Percentiles rank a stretch among this genome's conserved stretches.
phyloP scores from a whole-genome alignment of 805 yeast species.

The Candida arabinofermentans region DNA sequence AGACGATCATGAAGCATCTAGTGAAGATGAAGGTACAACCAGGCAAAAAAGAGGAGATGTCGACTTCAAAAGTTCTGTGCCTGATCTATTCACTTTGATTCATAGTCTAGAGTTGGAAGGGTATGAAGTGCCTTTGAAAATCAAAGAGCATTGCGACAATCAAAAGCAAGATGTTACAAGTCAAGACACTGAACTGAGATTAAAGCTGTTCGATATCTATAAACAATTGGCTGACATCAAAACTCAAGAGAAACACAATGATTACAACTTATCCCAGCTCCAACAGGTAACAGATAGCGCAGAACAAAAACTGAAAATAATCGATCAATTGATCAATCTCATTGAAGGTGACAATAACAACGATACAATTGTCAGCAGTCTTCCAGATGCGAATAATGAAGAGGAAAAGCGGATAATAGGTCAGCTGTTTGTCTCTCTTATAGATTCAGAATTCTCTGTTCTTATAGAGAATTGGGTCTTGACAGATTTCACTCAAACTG shows the following conservation, averaged over 20 bases:
- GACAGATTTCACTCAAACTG: conserved; percentile 26
- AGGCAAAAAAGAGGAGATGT: background rate
- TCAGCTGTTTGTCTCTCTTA: conserved; percentile 15
- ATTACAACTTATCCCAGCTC: conserved; percentile 13
- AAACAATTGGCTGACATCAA: conserved; percentile 5
- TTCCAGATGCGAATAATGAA: conserved; percentile 3
- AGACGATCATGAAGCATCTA: conserved; percentile 18
- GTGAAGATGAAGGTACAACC: conserved; percentile 22
- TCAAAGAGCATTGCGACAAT: conserved; percentile 34
- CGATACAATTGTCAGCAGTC: conserved; percentile 1
- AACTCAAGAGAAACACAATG: conserved; percentile 11
- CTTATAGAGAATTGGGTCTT: conserved; percentile 37
- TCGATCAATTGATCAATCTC: conserved; percentile 1
- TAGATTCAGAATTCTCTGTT: conserved; percentile 18
- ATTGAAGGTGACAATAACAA: conserved; percentile 1
- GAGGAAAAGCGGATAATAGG: conserved; percentile 9
- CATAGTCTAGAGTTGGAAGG: conserved; percentile 34
- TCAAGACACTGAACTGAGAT: conserved; percentile 14
- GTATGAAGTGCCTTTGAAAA: conserved; percentile 32
- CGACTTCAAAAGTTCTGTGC: conserved; percentile 16
- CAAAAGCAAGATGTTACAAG: conserved; percentile 1
- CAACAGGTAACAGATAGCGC: conserved; percentile 1
- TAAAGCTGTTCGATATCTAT: conserved; percentile 14
- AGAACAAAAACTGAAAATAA: conserved; percentile 4
- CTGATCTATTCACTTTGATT: conserved; percentile 35